Conservation (phyloP, 306 rosid genomes). For the Prunus dulcis region DNA sequence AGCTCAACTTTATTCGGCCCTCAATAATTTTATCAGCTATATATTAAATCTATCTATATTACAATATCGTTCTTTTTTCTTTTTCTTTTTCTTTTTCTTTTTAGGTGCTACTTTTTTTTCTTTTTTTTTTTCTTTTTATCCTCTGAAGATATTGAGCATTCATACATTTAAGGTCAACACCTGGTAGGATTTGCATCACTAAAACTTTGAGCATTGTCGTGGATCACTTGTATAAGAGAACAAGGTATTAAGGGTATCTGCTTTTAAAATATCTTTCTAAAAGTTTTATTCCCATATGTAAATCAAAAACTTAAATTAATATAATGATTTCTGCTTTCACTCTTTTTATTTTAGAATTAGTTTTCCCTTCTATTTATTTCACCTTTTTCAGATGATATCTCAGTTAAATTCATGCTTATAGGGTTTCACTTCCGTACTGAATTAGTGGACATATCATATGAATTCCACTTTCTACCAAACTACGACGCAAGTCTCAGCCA, state of each 20-base stretch:
- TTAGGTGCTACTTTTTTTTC: background rate
- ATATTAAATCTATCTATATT: background rate
- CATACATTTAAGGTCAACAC: background rate
- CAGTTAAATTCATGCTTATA: background rate
- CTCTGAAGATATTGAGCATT: background rate
- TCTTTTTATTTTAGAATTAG: too few species aligned
- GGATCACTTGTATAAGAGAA: background rate
- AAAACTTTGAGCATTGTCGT: background rate
- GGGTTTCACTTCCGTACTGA: background rate
- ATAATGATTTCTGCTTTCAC: too few species aligned
- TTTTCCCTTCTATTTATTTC: too few species aligned
- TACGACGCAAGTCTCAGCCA: background rate
- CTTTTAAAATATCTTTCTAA: background rate
- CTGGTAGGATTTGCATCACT: background rate
- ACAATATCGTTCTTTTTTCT: background rate
- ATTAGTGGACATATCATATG: background rate
- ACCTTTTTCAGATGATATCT: background rate
- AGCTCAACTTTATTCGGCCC: background rate
- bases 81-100: background rate
- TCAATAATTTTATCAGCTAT: background rate
- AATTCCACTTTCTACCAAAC: background rate
- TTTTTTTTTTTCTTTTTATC: background rate
- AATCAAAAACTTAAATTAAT: background rate
- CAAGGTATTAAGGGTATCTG: background rate
- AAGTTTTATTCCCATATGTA: background rate